Conservation (phyloP, 2,329 filamentous ascomycete genomes). For the Diaporthe australafricana region DNA sequence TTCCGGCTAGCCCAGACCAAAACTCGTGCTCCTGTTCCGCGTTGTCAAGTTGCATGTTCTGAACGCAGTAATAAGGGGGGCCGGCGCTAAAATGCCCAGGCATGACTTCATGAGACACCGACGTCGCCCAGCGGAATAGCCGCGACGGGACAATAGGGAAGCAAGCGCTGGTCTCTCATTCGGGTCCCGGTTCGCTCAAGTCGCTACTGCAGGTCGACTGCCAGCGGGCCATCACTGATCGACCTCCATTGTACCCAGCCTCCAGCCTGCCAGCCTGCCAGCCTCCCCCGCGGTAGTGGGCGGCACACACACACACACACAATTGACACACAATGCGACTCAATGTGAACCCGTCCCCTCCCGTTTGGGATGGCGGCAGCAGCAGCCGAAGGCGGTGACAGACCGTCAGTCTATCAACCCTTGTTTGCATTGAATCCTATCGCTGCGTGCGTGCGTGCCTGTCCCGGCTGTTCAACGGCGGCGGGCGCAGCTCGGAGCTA, state of each 20-base stretch:
- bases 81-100: neutral
- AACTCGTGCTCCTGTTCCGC: constrained; percentile 8
- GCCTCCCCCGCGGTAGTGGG: neutral
- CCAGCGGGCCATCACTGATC: constrained; percentile 11
- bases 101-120: constrained; percentile 25
- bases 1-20: constrained; percentile 22
- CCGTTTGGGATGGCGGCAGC: constrained; percentile 7
- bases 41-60: neutral
- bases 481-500: neutral
- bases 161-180: neutral
- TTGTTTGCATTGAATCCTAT: constrained; percentile 14
- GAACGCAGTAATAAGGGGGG: constrained; percentile 22
- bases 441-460: too few relatives aligned
- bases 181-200: neutral
- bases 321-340: neutral
- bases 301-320: neutral
- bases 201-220: neutral
- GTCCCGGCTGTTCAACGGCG: too few relatives aligned
- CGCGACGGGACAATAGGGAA: neutral
- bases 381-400: constrained; percentile 28
- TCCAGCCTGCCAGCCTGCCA: neutral
- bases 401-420: constrained; percentile 14
- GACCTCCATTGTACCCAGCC: neutral
- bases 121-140: constrained; percentile 7
- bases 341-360: constrained; percentile 6